Base-by-base conservation (phyloP, 2,329 filamentous ascomycete genomes). In the Xylaria sp. region DNA sequence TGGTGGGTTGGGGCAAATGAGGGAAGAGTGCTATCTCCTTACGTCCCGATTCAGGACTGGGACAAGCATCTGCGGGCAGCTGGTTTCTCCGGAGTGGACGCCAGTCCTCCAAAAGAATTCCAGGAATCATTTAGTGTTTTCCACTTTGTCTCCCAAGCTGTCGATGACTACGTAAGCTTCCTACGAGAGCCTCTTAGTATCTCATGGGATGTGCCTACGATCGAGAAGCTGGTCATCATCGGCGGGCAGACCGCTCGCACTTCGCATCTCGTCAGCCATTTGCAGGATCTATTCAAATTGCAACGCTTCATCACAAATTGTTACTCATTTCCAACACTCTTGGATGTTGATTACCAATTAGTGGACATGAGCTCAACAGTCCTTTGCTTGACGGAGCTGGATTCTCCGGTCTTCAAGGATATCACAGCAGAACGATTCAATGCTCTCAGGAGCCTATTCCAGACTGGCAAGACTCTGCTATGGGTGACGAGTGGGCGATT, bases 401-500 rank as follows among this genome's bases (percentile, higher is more conserved):
- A 60, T 23, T 49, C 25, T 7, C 54, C 62, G 4, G 39, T 64
- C 13, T 61, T 66, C 13, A 54, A 66, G 39, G 64, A 62, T 10
- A 23, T 62, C 12, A 55, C 56, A 20, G 36, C 15, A n/a, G 48
- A 61, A 2, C 23, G n/a, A 12, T 62, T 66, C 25, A 10, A 20
- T 10, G 46, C 46, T 48, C 46, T 48, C n/a, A 48, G 46, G 10
- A 48, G n/a, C 7, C 46, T 48, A n/a, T 48, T 48, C 9, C 18
- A 56, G n/a, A 54, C 59, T 1, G 66, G 33, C 3, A 67, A 65
- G 36, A 69, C 59, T 2, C 10, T 73, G 12, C 54, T 73, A 1
- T 73, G 70, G 72, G 28, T 72, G 1, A 73, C 70, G 1, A 68
- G 51, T n/a, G 68, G 70, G 5, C 61, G 66, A 3, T 36, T 60